Percentiles rank a stretch among this genome's conserved stretches.
phyloP scores from a whole-genome alignment of 106 monocot genomes.

The Dendrobium catenatum region DNA sequence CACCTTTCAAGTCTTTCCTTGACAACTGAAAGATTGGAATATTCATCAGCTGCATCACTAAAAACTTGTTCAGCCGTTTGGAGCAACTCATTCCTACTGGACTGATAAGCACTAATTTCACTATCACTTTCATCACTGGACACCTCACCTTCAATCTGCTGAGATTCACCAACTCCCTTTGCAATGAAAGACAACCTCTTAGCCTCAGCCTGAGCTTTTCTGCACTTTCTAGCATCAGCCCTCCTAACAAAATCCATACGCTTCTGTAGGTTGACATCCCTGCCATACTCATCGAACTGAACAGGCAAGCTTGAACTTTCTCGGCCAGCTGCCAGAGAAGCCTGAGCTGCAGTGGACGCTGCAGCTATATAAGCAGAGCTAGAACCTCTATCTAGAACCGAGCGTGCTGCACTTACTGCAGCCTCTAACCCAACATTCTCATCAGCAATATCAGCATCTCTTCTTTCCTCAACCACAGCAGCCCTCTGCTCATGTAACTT shows the following conservation, averaged over 20 bases:
- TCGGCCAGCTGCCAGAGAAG: slow-evolving; percentile 50
- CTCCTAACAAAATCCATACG: slow-evolving; percentile 57
- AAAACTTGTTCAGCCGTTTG: slow-evolving; percentile 68
- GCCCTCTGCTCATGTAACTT: slow-evolving; percentile 72
- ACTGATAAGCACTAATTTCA: slow-evolving; percentile 63
- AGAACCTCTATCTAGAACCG: slow-evolving; percentile 58
- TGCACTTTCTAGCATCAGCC: slow-evolving; percentile 48
- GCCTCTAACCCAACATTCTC: slow-evolving; percentile 50
- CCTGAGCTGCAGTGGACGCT: slow-evolving; percentile 60
- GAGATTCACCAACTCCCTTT: slow-evolving; percentile 7
- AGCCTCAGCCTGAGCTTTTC: slow-evolving; percentile 42
- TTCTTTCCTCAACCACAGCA: slow-evolving; percentile 43
- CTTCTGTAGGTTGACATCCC: slow-evolving; percentile 69
- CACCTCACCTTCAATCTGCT: slow-evolving; percentile 56
- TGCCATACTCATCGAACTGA: slow-evolving; percentile 85
- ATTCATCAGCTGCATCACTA: slow-evolving; percentile 91
- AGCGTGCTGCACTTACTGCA: slow-evolving; percentile 65
- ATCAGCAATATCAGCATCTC: slow-evolving; percentile 54
- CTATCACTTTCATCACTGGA: slow-evolving; percentile 83
- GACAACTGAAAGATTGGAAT: slow-evolving; percentile 62
- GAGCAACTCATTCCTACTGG: slow-evolving; percentile 68
- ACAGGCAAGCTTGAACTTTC: slow-evolving; percentile 52
- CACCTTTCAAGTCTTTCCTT: slow-evolving; percentile 77
- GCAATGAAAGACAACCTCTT: slow-evolving; percentile 36
- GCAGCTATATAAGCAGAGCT: slow-evolving; percentile 43